Conservation (phyloP, 2,329 filamentous ascomycete genomes). For the Pseudogymnoascus sp. region DNA sequence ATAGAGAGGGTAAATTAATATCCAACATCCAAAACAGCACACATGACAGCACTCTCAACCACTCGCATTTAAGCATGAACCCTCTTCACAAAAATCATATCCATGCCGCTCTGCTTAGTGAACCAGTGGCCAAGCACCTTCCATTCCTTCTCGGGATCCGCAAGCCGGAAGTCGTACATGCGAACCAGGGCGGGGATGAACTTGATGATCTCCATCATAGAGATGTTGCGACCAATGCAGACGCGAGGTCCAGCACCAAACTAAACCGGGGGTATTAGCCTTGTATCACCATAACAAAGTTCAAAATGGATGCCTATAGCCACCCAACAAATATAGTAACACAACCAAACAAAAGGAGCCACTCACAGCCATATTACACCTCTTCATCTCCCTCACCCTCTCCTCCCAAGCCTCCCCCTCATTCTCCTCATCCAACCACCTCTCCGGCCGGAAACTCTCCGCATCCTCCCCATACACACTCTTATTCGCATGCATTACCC, state of each 20-base stretch:
- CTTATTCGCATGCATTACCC: slow-evolving; percentile 29
- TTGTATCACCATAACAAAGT: background rate
- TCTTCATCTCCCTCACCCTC: slow-evolving; percentile 3
- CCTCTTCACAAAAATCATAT: background rate
- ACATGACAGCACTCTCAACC: background rate
- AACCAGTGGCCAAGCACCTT: slow-evolving; percentile 32
- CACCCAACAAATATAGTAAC: background rate
- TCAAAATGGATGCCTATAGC: background rate
- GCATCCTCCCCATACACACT: slow-evolving; percentile 30
- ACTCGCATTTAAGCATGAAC: background rate
- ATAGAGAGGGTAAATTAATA: background rate
- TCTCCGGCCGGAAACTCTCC: slow-evolving; percentile 32
- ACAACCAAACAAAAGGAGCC: background rate
- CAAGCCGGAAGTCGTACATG: slow-evolving; percentile 24
- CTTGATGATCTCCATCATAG: slow-evolving; percentile 31
- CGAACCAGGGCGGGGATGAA: slow-evolving; percentile 28
- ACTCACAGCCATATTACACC: slow-evolving; percentile 2
- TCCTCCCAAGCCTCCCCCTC: slow-evolving; percentile 8
- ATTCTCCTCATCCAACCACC: slow-evolving; percentile 30
- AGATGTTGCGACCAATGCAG: slow-evolving; percentile 31
- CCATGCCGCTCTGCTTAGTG: slow-evolving; percentile 25
- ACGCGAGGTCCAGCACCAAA: slow-evolving; percentile 24
- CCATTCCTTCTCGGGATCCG: slow-evolving; percentile 28
- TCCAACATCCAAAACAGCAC: background rate
- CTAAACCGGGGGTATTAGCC: slow-evolving; percentile 7